phyloP scores from a whole-genome alignment of 1,284 basidiomycete genomes.

The Ustilago shanxiensis region DNA sequence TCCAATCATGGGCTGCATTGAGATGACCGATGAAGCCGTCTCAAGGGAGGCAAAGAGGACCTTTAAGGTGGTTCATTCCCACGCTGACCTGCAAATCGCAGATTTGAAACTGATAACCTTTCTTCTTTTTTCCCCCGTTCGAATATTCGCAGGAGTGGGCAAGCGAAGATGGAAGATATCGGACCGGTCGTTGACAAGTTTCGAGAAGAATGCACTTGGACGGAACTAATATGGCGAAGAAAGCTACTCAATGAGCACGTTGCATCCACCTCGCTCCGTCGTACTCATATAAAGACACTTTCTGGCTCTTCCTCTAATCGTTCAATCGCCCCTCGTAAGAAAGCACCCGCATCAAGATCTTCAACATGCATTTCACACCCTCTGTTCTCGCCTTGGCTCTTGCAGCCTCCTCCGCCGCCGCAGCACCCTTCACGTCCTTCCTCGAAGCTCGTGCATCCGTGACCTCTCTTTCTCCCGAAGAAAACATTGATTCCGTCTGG shows the following conservation, averaged over 20 bases:
- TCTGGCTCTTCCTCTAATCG: too few relatives aligned
- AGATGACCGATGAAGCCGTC: too few relatives aligned
- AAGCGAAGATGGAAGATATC: not conserved
- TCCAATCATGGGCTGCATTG: too few relatives aligned
- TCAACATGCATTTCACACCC: slow-evolving; percentile 14
- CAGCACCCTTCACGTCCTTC: slow-evolving; percentile 14
- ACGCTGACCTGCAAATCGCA: not conserved
- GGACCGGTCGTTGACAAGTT: too few relatives aligned
- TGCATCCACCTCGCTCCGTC: too few relatives aligned
- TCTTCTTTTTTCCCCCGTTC: too few relatives aligned
- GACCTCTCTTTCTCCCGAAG: slow-evolving; percentile 2
- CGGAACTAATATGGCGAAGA: too few relatives aligned
- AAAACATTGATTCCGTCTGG: slow-evolving; percentile 44
- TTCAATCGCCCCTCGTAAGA: too few relatives aligned
- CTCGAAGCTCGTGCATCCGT: slow-evolving; percentile 7
- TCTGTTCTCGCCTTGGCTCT: slow-evolving; percentile 7
- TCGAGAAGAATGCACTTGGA: too few relatives aligned
- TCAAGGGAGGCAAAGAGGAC: not conserved
- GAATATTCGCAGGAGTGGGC: not conserved
- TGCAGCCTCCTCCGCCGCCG: not conserved
- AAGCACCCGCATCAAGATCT: too few relatives aligned
- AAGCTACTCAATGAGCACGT: too few relatives aligned
- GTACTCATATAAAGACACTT: too few relatives aligned
- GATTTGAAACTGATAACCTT: not conserved
- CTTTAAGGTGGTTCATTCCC: not conserved